phyloP scores from a whole-genome alignment of 495 filamentous ascomycete species.

The Tuber calosporum region DNA sequence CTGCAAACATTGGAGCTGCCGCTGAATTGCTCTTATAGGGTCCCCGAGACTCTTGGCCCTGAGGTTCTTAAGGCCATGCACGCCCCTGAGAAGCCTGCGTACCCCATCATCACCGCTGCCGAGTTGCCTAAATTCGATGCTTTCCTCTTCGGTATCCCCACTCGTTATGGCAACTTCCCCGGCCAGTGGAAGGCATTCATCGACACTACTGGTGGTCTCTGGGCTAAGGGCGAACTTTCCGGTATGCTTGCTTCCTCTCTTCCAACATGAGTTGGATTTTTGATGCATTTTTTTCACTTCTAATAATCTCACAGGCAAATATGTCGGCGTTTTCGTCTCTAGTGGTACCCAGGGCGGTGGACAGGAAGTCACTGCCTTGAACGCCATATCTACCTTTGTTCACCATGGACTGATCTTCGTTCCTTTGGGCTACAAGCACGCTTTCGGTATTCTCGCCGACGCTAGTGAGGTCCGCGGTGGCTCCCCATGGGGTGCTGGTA shows the following conservation, averaged over 20 bases:
- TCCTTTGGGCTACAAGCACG: conserved; percentile 81
- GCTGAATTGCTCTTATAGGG: conserved; percentile 45
- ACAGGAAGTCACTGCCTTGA: conserved; percentile 80
- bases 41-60: conserved; percentile 75
- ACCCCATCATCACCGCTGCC: conserved; percentile 56
- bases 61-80: conserved; percentile 84
- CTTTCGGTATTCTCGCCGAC: conserved; percentile 62
- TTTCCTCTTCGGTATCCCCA: conserved; percentile 92
- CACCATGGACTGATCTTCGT: conserved; percentile 97
- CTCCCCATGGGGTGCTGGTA: conserved; percentile 87
- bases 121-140: conserved; percentile 74
- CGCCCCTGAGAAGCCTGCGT: conserved; percentile 67
- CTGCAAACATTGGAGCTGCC: neutral
- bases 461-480: conserved; percentile 75
- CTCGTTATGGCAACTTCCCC: conserved; percentile 97
- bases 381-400: conserved; percentile 75
- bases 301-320: conserved; percentile 57
- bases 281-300: neutral
- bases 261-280: neutral
- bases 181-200: conserved; percentile 73
- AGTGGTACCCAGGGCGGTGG: conserved; percentile 78
- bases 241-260: neutral
- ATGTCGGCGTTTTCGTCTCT: conserved; percentile 83
- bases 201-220: conserved; percentile 58
- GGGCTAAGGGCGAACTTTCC: conserved; percentile 41